These are phyloP conservation scores for Xerocomus minutiporus DNA, from an alignment of 1,284 basidiomycete species.

Conservation along the genomic window DNA sequence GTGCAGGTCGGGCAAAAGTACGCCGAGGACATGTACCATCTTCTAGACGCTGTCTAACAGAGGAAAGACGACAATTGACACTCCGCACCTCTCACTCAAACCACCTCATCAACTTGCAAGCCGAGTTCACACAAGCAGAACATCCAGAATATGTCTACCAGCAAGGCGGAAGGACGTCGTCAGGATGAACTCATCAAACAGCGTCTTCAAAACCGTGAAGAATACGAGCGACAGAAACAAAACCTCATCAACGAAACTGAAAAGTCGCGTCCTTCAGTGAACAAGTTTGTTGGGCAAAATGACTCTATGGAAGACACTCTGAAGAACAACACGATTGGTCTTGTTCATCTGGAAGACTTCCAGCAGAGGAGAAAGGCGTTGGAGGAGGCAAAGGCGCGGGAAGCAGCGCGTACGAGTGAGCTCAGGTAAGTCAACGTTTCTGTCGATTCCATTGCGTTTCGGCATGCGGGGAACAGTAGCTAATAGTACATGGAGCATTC, in stretches of 20 bases:
- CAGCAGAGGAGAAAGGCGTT: slow-evolving; percentile 83
- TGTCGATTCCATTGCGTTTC: background rate
- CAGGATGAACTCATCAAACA: slow-evolving; percentile 78
- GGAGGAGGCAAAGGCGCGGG: slow-evolving; percentile 88
- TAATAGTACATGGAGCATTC: slow-evolving; percentile 73
- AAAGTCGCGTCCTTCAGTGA: slow-evolving; percentile 75
- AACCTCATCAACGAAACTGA: slow-evolving; percentile 78
- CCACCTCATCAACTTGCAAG: background rate
- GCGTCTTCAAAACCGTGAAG: slow-evolving; percentile 78
- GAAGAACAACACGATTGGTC: slow-evolving; percentile 90
- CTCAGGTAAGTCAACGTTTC: slow-evolving; percentile 63
- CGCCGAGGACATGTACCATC: slow-evolving; percentile 78
- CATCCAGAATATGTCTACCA: slow-evolving; percentile 51
- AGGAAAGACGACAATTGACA: slow-evolving; percentile 18
- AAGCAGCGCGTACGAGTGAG: slow-evolving; percentile 78
- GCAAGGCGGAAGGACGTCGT: slow-evolving; percentile 67
- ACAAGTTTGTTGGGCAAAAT: slow-evolving; percentile 90
- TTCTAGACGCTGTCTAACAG: background rate
- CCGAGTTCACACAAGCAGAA: slow-evolving; percentile 11
- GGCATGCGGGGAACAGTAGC: slow-evolving; percentile 36
- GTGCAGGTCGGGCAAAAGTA: slow-evolving; percentile 65
- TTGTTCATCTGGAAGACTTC: slow-evolving; percentile 92
- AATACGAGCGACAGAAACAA: slow-evolving; percentile 86
- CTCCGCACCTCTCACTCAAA: slow-evolving; percentile 25
- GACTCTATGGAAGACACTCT: slow-evolving; percentile 94